Base-by-base conservation (phyloP, 2,329 filamentous ascomycete species). In the Orbilia ellipsospora region DNA sequence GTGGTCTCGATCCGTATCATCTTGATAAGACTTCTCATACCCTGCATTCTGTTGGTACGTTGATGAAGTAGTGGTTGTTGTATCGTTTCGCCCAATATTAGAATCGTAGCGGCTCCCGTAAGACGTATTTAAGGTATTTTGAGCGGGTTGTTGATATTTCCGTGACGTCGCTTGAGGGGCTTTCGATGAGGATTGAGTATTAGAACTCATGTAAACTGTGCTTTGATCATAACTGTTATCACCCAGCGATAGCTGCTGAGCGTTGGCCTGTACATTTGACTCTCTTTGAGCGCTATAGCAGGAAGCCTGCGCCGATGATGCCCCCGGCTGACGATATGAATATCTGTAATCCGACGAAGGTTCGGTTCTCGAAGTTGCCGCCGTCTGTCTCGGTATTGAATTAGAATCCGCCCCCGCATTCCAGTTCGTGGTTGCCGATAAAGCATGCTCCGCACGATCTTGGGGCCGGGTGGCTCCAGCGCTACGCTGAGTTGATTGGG, bases 1-100 rank as follows among this genome's bases (percentile, higher is more conserved):
- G 18, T 67, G 63, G 26, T n/a, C 31, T 23, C 67, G 70, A 26
- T 68, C 70, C 8, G 56, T n/a, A 8, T 64, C 63, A 59, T 74
- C 63, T n/a, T 63, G 63, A 12, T 68, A 74, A 12, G 50, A 7
- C 18, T 59, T 74, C n/a, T 50, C 52, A n/a, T 68, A 57, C 6
- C 59, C 62, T 8, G 42, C 18, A 6, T 18, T 10, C 15, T 63
- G 61, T 15, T 73, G 70, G 20, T 74, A 66, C 4, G 16, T 40
- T 20, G 62, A 10, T 7, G 54, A 16, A 6, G 16, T 7, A 18
- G 44, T 10, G 18, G 50, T 44, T 40, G 56, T 48, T 4, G 36
- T 8, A 36, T 59, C 65, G n/a, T 42, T 56, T 31, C 59, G 63
- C 7, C 56, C 18, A 16, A 56, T 5, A 6, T 48, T 23, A 40